Percentiles rank a stretch among this genome's conserved stretches.
These are phyloP conservation scores for Aspergillus flavus DNA, from an alignment of 2,329 filamentous ascomycete genomes.

Conservation along the genomic window DNA sequence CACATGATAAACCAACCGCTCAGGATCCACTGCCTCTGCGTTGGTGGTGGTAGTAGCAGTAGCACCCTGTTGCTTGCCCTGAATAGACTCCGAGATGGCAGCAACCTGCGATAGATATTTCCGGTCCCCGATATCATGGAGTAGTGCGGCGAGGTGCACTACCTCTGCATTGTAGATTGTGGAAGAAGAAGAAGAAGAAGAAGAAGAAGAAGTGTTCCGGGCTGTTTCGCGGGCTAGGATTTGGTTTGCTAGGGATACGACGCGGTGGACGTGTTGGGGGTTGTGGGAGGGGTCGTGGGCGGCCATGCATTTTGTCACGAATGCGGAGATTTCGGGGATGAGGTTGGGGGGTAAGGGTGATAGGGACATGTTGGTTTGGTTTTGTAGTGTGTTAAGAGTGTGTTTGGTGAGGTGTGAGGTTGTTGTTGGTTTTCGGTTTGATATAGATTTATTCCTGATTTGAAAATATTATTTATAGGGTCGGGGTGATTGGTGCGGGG, in stretches of 20 bases:
- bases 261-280: constrained; percentile 80
- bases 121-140: constrained; percentile 88
- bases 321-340: constrained; percentile 47
- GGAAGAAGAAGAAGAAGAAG: constrained; percentile 24
- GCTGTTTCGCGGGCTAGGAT: constrained; percentile 59
- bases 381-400: constrained; percentile 12
- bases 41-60: too few relatives aligned
- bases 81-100: constrained; percentile 6
- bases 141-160: constrained; percentile 70
- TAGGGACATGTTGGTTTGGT: constrained; percentile 38
- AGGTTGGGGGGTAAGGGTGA: constrained; percentile 47
- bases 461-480: too few relatives aligned
- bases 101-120: constrained; percentile 65
- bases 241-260: constrained; percentile 70
- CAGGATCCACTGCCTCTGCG: constrained; percentile 22
- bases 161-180: constrained; percentile 54
- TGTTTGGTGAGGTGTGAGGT: constrained; percentile 9
- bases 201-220: constrained; percentile 28
- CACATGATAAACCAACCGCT: constrained; percentile 31
- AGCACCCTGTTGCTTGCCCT: too few relatives aligned
- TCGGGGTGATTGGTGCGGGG: too few relatives aligned
- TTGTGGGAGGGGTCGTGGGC: constrained; percentile 83
- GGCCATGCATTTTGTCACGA: constrained; percentile 72
- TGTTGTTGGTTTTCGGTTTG: neutral
- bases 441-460: too few relatives aligned